Evolutionary conservation across 2,329 filamentous ascomycete species (phyloP).

Genomic region (Calycina herbarum): DNA sequence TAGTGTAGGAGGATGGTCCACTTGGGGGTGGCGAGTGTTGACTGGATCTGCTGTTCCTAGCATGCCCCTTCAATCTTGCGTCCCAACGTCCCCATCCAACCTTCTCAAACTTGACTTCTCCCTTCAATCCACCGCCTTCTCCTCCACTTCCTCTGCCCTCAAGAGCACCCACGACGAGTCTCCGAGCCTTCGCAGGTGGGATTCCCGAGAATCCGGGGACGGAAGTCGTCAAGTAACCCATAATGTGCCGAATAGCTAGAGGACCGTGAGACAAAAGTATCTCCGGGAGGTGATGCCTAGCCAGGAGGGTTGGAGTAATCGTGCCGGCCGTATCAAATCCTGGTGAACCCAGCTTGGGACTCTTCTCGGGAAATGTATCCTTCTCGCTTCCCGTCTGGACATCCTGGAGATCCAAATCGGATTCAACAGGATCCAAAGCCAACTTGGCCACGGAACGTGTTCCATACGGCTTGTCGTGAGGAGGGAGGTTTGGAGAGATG

Average conservation of each 20-base stretch:
- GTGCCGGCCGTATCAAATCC: slow-evolving; percentile 70
- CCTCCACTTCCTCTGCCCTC: slow-evolving; percentile 68
- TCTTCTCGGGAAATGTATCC: slow-evolving; percentile 25
- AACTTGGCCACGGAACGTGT: slow-evolving; percentile 39
- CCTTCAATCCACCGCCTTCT: slow-evolving; percentile 61
- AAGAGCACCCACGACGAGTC: slow-evolving; percentile 87
- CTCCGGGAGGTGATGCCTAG: slow-evolving; percentile 85
- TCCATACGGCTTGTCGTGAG: slow-evolving; percentile 70
- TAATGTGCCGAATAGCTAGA: slow-evolving; percentile 90
- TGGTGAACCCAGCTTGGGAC: slow-evolving; percentile 33
- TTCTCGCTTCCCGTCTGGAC: slow-evolving; percentile 48
- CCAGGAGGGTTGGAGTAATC: slow-evolving; percentile 83
- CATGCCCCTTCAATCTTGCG: slow-evolving; percentile 68
- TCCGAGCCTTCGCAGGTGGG: slow-evolving; percentile 82
- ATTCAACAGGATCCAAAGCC: slow-evolving; percentile 69
- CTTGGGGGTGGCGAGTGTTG: slow-evolving; percentile 46
- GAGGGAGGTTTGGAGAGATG: slow-evolving; percentile 83
- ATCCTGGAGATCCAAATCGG: slow-evolving; percentile 84
- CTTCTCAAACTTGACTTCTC: slow-evolving; percentile 86
- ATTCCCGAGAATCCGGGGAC: slow-evolving; percentile 92
- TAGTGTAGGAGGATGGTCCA: slow-evolving; percentile 44
- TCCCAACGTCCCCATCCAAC: slow-evolving; percentile 98
- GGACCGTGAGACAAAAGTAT: slow-evolving; percentile 89
- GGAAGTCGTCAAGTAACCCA: slow-evolving; percentile 88
- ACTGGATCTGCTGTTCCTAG: slow-evolving; percentile 42